A percentile compares a stretch with the other conserved stretches of the same genome.
Conservation (phyloP, 768 basidiomycete genomes). For the Podaxis carcinomalis region DNA sequence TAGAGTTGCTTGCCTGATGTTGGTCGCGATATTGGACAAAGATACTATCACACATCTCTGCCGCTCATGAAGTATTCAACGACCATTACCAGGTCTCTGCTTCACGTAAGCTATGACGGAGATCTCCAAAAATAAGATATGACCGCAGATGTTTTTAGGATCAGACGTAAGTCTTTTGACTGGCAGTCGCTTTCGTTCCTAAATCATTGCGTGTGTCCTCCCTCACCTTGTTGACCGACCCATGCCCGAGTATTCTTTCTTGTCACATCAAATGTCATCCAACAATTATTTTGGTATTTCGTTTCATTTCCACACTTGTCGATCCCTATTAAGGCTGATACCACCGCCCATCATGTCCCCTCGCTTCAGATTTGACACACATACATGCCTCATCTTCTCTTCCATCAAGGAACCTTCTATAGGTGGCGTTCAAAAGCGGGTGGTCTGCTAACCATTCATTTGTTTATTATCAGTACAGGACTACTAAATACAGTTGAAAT, state of each 20-base stretch:
- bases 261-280: not conserved
- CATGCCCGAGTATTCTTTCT: not conserved
- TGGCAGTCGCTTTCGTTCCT: too few species aligned
- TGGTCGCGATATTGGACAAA: too few species aligned
- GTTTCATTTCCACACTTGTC: not conserved
- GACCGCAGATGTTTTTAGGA: too few species aligned
- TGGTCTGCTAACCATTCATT: not conserved
- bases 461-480: not conserved
- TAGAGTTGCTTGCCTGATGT: too few species aligned
- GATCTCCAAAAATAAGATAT: too few species aligned
- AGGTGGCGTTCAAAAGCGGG: not conserved
- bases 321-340: not conserved
- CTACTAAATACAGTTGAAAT: constrained; percentile 18
- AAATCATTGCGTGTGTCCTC: not conserved
- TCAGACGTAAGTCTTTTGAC: too few species aligned
- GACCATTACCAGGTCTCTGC: too few species aligned
- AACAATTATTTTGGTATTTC: not conserved
- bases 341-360: not conserved
- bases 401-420: not conserved
- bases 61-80: too few species aligned
- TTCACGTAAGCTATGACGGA: too few species aligned
- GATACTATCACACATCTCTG: too few species aligned
- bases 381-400: not conserved
- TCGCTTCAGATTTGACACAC: not conserved
- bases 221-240: not conserved